Conservation (phyloP, 768 basidiomycete species). For the Lyophyllum shimeji region DNA sequence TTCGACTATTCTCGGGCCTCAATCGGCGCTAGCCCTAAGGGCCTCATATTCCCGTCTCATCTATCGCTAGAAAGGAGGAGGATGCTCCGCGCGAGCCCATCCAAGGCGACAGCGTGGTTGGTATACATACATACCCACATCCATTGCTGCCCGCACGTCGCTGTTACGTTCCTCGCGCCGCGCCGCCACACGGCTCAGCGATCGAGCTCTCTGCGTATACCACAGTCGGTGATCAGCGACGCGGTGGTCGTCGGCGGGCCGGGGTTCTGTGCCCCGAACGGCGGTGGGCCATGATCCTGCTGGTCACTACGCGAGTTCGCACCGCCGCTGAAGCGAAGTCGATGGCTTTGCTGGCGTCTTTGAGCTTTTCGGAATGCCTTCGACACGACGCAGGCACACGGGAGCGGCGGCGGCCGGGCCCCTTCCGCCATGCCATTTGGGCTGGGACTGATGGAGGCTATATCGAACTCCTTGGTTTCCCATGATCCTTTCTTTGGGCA, state of each 20-base stretch:
- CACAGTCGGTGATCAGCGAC: constrained; percentile 13
- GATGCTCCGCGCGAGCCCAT: no score
- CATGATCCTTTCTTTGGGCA: constrained; percentile 4
- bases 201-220: background rate
- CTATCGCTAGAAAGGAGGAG: background rate
- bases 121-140: background rate
- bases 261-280: constrained; percentile 3
- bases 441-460: no score
- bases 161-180: background rate
- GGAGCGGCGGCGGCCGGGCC: background rate
- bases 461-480: no score
- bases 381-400: no score
- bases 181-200: constrained; percentile 24
- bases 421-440: no score
- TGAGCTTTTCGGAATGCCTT: no score
- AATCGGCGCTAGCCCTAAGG: background rate
- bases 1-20: constrained; percentile 8
- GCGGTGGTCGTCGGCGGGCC: constrained; percentile 10
- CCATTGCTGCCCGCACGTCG: background rate
- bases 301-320: background rate
- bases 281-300: constrained; percentile 4
- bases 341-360: no score
- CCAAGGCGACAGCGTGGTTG: no score
- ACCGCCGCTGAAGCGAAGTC: no score
- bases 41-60: background rate